Conservation (phyloP, 257 asterid species). For the Fraxinus quadrangulata region DNA sequence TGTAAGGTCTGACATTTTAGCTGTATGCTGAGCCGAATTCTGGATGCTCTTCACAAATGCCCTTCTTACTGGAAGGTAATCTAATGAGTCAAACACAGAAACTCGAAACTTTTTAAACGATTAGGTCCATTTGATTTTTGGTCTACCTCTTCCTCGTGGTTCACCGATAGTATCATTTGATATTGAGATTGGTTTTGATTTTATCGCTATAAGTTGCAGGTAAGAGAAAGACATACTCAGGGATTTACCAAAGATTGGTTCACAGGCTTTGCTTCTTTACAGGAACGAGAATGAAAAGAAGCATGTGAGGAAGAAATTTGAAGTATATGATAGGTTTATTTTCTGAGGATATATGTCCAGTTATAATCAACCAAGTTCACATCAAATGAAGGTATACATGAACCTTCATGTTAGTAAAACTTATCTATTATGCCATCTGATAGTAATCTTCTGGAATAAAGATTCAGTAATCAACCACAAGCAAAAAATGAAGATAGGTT, state of each 20-base stretch:
- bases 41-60: no score
- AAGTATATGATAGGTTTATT: not conserved
- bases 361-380: not conserved
- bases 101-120: not conserved
- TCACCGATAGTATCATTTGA: not conserved
- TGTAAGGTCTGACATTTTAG: no score
- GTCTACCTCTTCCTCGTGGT: not conserved
- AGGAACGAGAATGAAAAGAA: not conserved
- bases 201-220: not conserved
- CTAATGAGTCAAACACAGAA: not conserved
- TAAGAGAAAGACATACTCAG: not conserved
- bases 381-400: not conserved
- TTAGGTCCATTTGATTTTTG: not conserved
- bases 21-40: no score
- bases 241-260: not conserved
- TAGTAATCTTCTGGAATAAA: slow-evolving; percentile 2
- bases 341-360: not conserved
- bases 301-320: slow-evolving; percentile 3
- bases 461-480: not conserved
- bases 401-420: not conserved
- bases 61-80: no score
- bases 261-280: not conserved
- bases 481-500: no score
- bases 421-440: not conserved
- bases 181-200: no score